These are phyloP conservation scores for Sugiyamaella boreocaroliniensis DNA, from an alignment of 805 yeast genomes.

Conservation along the genomic window DNA sequence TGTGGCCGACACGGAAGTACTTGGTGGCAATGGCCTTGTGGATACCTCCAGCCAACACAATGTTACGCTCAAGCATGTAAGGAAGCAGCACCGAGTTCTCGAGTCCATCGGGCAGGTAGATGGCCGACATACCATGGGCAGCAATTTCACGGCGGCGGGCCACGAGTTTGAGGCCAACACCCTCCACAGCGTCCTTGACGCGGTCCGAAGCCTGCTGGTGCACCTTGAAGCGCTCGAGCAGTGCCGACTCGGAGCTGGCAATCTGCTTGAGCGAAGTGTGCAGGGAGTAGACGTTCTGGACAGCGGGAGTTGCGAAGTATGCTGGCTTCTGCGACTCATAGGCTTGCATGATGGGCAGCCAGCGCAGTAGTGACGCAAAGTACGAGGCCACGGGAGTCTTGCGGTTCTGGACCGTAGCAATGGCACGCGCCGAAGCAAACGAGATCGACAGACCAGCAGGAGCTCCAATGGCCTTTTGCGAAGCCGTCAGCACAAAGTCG, in stretches of 20 bases:
- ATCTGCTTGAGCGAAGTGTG: conserved; percentile 70
- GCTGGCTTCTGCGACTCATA: conserved; percentile 74
- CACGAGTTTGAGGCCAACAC: conserved; percentile 62
- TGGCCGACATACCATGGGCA: conserved; percentile 86
- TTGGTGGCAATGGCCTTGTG: conserved; percentile 71
- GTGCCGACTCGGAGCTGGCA: conserved; percentile 34
- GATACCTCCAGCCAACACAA: conserved; percentile 84
- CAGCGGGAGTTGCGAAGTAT: conserved; percentile 96
- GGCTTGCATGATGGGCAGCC: conserved; percentile 84
- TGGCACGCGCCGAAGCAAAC: conserved; percentile 68
- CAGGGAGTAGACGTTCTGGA: conserved; percentile 76
- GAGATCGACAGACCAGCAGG: conserved; percentile 87
- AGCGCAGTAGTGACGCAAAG: conserved; percentile 68
- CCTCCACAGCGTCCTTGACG: conserved; percentile 54
- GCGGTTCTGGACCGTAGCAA: conserved; percentile 53
- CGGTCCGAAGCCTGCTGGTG: conserved; percentile 57
- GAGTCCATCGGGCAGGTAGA: conserved; percentile 71
- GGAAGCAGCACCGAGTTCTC: conserved; percentile 61
- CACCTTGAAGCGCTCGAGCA: conserved; percentile 55
- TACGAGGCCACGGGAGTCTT: conserved; percentile 40
- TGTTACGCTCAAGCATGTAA: conserved; percentile 52
- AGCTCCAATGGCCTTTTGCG: conserved; percentile 92
- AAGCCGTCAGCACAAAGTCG: conserved; percentile 83
- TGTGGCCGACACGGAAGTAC: conserved; percentile 92
- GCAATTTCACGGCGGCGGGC: conserved; percentile 52